Conservation (phyloP, 805 yeast species). For the Cyberlindnera euphorbiae region DNA sequence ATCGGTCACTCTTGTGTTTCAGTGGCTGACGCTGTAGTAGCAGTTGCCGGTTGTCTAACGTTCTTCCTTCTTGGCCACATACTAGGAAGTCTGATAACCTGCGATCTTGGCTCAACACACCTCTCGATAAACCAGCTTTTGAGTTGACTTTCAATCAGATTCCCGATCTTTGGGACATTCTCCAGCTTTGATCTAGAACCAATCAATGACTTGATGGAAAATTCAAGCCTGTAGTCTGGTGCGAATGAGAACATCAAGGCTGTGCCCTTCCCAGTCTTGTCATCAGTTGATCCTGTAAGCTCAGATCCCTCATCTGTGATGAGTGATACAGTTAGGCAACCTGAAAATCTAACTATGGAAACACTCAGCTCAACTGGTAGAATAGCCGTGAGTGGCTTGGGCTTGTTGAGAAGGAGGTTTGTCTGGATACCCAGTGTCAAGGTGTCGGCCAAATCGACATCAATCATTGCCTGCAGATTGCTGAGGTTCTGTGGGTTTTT, state of each 20-base stretch:
- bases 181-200: conserved; percentile 92
- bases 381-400: conserved; percentile 78
- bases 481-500: conserved; percentile 46
- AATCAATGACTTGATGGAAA: conserved; percentile 79
- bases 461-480: conserved; percentile 78
- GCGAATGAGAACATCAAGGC: conserved; percentile 85
- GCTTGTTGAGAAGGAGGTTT: conserved; percentile 69
- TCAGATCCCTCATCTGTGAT: conserved; percentile 17
- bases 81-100: conserved; percentile 77
- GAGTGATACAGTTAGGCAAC: conserved; percentile 73
- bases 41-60: conserved; percentile 37
- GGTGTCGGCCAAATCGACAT: conserved; percentile 85
- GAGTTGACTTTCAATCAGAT: conserved; percentile 74
- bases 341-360: conserved; percentile 86
- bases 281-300: conserved; percentile 2
- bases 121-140: conserved; percentile 89
- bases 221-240: conserved; percentile 87
- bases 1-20: conserved; percentile 18
- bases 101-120: conserved; percentile 91
- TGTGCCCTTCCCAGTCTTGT: conserved; percentile 41
- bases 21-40: conserved; percentile 3
- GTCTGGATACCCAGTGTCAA: conserved; percentile 84
- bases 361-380: conserved; percentile 83
- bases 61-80: conserved; percentile 75
- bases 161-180: conserved; percentile 87